phyloP scores from a whole-genome alignment of 331 rosid species.

The Pyrus hybrid region DNA sequence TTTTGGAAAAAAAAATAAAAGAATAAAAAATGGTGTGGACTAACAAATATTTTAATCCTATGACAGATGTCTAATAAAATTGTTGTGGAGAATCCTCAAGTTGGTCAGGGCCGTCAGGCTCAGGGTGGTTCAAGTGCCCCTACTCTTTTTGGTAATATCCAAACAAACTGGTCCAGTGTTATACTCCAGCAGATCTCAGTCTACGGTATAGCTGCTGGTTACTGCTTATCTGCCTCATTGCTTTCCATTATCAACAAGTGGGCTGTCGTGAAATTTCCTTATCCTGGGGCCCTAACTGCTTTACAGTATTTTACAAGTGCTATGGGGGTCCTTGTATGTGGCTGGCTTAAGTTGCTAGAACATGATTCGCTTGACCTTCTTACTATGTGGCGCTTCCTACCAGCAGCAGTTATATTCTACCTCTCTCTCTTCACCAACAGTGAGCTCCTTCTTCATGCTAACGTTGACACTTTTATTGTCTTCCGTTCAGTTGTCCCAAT shows the following conservation, averaged over 20 bases:
- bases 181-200: constrained; percentile 46
- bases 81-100: constrained; percentile 19
- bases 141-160: constrained; percentile 15
- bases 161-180: constrained; percentile 33
- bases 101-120: constrained; percentile 9
- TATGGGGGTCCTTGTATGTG: constrained; percentile 56
- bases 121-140: constrained; percentile 20
- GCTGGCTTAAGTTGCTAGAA: constrained; percentile 47
- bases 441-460: constrained; percentile 79
- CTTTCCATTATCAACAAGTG: constrained; percentile 87
- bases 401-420: constrained; percentile 70
- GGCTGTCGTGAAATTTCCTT: constrained; percentile 89
- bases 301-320: constrained; percentile 79
- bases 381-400: constrained; percentile 78
- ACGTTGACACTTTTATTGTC: constrained; percentile 83
- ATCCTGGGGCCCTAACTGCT: constrained; percentile 83
- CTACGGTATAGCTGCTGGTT: constrained; percentile 72
- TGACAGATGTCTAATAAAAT: constrained; percentile 31
- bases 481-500: constrained; percentile 69
- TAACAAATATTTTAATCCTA: background rate
- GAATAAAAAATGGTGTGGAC: background rate
- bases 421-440: constrained; percentile 81
- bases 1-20: background rate
- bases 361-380: constrained; percentile 47
- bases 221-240: constrained; percentile 71